Conservation (phyloP, 805 yeast species). For the Sugiyamaella chiloensis region DNA sequence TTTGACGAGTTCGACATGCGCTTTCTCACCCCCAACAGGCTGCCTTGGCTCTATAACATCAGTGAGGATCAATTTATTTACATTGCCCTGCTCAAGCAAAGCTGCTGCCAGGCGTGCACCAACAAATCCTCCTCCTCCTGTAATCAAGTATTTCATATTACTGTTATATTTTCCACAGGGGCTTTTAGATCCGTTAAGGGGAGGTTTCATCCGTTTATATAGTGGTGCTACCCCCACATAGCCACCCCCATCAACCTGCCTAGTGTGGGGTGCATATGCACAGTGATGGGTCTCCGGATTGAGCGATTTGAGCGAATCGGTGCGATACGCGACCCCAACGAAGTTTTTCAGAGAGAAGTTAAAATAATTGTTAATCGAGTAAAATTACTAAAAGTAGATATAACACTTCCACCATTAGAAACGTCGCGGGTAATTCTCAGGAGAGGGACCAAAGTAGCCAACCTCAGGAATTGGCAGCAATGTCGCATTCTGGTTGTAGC, state of each 20-base stretch:
- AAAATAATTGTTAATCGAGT: too few relatives aligned
- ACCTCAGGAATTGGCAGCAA: slow-evolving; percentile 18
- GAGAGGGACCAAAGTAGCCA: slow-evolving; percentile 25
- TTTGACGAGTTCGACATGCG: slow-evolving; percentile 10
- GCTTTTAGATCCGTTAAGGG: too few relatives aligned
- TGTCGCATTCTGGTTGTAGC: slow-evolving; percentile 3
- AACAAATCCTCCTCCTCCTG: slow-evolving; percentile 28
- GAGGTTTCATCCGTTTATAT: neutral
- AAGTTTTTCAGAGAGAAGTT: too few relatives aligned
- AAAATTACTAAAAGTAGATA: too few relatives aligned
- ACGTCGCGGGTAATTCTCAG: slow-evolving; percentile 16
- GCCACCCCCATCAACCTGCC: too few relatives aligned
- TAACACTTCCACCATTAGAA: too few relatives aligned
- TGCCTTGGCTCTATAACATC: slow-evolving; percentile 24
- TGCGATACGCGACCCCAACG: too few relatives aligned
- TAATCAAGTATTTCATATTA: slow-evolving; percentile 21
- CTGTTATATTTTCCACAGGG: too few relatives aligned
- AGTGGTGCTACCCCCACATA: neutral
- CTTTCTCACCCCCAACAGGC: slow-evolving; percentile 11
- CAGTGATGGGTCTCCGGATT: too few relatives aligned
- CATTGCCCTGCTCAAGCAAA: slow-evolving; percentile 14
- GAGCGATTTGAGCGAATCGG: too few relatives aligned
- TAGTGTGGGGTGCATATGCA: too few relatives aligned
- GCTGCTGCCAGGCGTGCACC: slow-evolving; percentile 26
- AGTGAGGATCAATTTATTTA: slow-evolving; percentile 19